phyloP scores from a whole-genome alignment of 2,329 filamentous ascomycete species.

The Neofusicoccum umdonicola region DNA sequence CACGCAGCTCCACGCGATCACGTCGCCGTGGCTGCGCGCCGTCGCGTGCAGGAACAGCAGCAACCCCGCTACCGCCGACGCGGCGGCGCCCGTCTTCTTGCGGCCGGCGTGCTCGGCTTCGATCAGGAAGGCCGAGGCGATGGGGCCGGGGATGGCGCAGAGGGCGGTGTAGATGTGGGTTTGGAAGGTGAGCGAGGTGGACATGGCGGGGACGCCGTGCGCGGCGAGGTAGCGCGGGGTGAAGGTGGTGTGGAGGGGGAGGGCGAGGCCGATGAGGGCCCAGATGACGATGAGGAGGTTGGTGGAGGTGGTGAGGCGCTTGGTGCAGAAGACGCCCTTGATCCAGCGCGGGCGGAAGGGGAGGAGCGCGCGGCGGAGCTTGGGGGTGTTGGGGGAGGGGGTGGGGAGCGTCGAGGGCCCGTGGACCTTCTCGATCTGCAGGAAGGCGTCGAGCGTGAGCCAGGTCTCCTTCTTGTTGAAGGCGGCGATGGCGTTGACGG shows the following conservation, averaged over 20 bases:
- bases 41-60: constrained; percentile 46
- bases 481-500: constrained; percentile 43
- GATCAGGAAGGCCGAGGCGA: constrained; percentile 45
- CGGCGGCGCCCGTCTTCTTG: constrained; percentile 46
- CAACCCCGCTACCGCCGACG: constrained; percentile 41
- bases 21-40: constrained; percentile 53
- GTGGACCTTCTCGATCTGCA: constrained; percentile 34
- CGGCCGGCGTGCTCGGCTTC: constrained; percentile 35
- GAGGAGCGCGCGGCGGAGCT: constrained; percentile 28
- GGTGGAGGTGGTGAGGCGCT: constrained; percentile 32
- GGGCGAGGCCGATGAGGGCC: constrained; percentile 44
- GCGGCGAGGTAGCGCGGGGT: constrained; percentile 53
- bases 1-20: constrained; percentile 65
- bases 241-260: constrained; percentile 51
- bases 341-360: constrained; percentile 20
- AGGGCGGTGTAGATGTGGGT: constrained; percentile 55
- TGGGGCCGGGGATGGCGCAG: constrained; percentile 49
- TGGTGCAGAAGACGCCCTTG: constrained; percentile 41
- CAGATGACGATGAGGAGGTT: constrained; percentile 45
- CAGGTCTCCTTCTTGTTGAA: constrained; percentile 39
- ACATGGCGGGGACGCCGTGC: constrained; percentile 45
- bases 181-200: constrained; percentile 51
- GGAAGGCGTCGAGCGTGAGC: constrained; percentile 36
- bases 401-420: constrained; percentile 14
- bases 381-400: constrained; percentile 24